Base-by-base conservation (phyloP, 768 basidiomycete genomes). In the Podaxis sp. region DNA sequence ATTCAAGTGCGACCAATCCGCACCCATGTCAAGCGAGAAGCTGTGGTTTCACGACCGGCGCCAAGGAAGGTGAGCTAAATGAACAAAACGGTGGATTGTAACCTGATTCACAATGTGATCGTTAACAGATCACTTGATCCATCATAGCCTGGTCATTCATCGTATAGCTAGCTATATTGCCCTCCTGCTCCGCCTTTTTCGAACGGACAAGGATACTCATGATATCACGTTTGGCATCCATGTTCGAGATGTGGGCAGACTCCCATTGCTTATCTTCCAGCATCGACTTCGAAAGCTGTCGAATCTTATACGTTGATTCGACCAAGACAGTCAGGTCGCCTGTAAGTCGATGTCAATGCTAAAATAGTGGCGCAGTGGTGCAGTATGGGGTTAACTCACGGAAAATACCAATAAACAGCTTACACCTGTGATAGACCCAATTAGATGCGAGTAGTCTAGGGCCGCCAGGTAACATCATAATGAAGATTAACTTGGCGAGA, bases 21-120 rank as follows among this genome's bases (percentile, higher is more conserved):
- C 62, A 79, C 79, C 82, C 83, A 87, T 21, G 77, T 70, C 25
- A 79, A 62, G 16, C 80, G 80, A 48, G 78, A 76, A 0, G 81
- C 79, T 10, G 79, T 80, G 4, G 79, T 80, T 68, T 76, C 76
- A 59, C 76, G 76, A 10, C 77, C 80, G 14, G 81, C 80, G 1
- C 76, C 78, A 11, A 82, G 67, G 70, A 82, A 81, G 3, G 81
- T 82, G 7, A 82, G 64, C 78, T 79, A n/a, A 18, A 53, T 50
- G 46, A 38, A 38, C 21, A 16, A 16, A 25, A 25, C 35, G 16
- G 28, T 40, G 11, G n/a, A 25, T 11, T 37, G 21, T 18, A 44
- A 13, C 23, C 0, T 18, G 5, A 37, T 2, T 57, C 27, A 50
- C 10, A 27, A 23, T 48, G 23, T 2, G 28, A 14, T 57, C 13